phyloP scores from a whole-genome alignment of 163 green algal genomes.

The Prototheca stagnorum region DNA sequence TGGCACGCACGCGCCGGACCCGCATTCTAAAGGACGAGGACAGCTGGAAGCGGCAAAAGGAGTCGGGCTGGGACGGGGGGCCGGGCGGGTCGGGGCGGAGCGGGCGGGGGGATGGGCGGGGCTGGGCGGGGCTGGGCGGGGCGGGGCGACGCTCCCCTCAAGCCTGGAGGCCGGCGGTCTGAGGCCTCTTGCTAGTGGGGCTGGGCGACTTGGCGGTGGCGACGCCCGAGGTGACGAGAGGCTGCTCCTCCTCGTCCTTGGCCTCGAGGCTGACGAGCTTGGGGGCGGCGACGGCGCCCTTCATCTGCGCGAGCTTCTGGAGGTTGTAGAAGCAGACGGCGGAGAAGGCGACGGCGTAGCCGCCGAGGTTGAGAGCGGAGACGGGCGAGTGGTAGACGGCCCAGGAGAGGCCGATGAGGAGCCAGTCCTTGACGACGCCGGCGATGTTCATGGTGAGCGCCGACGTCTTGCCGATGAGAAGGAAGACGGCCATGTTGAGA shows the following conservation, averaged over 20 bases:
- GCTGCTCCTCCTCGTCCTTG: background rate
- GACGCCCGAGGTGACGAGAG: too few species aligned
- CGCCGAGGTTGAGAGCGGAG: constrained; percentile 41
- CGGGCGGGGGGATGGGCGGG: too few species aligned
- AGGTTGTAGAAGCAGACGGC: constrained; percentile 54
- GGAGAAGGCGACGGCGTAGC: constrained; percentile 45
- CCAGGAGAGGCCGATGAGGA: constrained; percentile 53
- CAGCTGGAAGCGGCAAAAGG: too few species aligned
- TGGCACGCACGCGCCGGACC: too few species aligned
- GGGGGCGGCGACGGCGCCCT: background rate
- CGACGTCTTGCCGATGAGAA: constrained; percentile 60
- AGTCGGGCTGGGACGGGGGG: too few species aligned
- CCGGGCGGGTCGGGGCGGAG: too few species aligned
- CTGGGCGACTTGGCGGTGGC: too few species aligned
- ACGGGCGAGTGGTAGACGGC: constrained; percentile 40
- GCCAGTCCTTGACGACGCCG: constrained; percentile 74
- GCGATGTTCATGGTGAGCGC: constrained; percentile 76
- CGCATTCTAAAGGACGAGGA: too few species aligned
- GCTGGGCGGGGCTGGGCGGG: too few species aligned
- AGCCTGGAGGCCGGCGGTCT: too few species aligned
- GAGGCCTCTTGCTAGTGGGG: too few species aligned
- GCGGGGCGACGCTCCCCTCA: too few species aligned
- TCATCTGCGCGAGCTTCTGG: constrained; percentile 11
- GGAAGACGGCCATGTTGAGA: constrained; percentile 69
- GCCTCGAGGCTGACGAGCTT: background rate